A percentile compares a stretch with the other conserved stretches of the same genome.
Evolutionary conservation across 1,139 yeast species (phyloP).

Genomic region (Kurtzmaniella quercitrusa): DNA sequence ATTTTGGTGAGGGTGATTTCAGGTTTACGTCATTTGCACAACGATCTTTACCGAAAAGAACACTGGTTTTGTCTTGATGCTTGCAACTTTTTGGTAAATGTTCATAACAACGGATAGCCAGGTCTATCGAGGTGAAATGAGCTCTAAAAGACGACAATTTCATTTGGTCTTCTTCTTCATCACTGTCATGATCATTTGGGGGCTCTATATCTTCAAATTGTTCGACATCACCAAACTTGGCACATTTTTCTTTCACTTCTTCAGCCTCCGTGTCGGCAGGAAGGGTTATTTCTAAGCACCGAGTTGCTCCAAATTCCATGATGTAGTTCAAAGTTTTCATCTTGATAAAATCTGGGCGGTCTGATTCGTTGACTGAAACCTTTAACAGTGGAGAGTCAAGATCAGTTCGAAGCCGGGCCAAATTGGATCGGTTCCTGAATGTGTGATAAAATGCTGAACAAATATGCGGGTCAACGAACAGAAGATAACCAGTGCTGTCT

Average conservation of each 20-base stretch:
- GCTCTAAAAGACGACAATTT: conserved; percentile 12
- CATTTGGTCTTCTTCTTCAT: conserved; percentile 8
- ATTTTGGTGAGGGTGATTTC: background rate
- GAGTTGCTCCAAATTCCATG: conserved; percentile 37
- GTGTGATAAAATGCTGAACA: conserved; percentile 33
- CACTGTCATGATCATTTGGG: background rate
- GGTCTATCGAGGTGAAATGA: conserved; percentile 40
- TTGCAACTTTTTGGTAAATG: conserved; percentile 10
- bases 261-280: conserved; percentile 9
- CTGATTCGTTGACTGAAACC: conserved; percentile 27
- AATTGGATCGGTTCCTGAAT: conserved; percentile 27
- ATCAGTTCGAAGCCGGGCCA: conserved; percentile 22
- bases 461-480: conserved; percentile 37
- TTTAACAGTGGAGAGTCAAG: conserved; percentile 30
- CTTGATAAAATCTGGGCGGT: conserved; percentile 35
- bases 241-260: conserved; percentile 20
- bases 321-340: conserved; percentile 42
- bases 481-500: conserved; percentile 27
- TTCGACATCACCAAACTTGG: conserved; percentile 35
- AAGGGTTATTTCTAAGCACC: conserved; percentile 26
- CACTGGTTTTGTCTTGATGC: background rate
- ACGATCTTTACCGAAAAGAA: background rate
- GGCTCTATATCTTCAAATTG: conserved; percentile 10
- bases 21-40: background rate
- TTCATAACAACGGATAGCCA: conserved; percentile 38